Evolutionary conservation across 2,329 filamentous ascomycete species (phyloP), one percentile per base, ranked within the genome.

Genomic region (Ambrosiella beaveri): DNA sequence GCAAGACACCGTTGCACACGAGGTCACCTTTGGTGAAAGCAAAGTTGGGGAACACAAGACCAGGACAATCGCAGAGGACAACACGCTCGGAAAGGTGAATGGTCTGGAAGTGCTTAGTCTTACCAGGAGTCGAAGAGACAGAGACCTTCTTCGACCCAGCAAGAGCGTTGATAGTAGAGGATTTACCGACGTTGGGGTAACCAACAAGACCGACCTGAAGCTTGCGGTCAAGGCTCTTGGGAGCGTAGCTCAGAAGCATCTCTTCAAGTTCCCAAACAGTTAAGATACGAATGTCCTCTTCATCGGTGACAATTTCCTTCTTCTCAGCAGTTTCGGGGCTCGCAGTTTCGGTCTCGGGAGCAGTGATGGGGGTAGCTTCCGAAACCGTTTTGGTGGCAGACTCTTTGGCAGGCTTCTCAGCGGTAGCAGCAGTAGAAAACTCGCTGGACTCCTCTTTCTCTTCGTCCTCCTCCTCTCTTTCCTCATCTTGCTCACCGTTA

Each of bases 71-170:
- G 71, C 93, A 97, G 6, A 98, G 80, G 52, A 97, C 79, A 62
- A 98, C 88, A 60, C 83, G 81, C 0, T 93, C 86, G 60, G 86
- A 93, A 38, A 98, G 80, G 68, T 96, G 90, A 60, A 98, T 93
- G 1, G 93, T 98, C 71, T 98, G 93, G 74, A 98, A 98, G 67
- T 98, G 93, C 74, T 98, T 98, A 12, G 93, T 98, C 74, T 98
- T 98, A 68, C 93, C 93, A 3, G 93, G 93, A 1, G 93, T 98
- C 12, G 91, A 85, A 13, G 93, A 98, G 44, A 98, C 94, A 0
- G 91, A 97, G 5, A 98, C 93, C 73, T 97, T 98, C 75, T 97
- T 98, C 58, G 93, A 84, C 55, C 94, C 94, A 60, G 97, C 90
- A n/a, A 98, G 79, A 47, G 93, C 91, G 73, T 98, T 98, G 77